phyloP scores from a whole-genome alignment of 495 filamentous ascomycete genomes.

The Bacidia rubella region DNA sequence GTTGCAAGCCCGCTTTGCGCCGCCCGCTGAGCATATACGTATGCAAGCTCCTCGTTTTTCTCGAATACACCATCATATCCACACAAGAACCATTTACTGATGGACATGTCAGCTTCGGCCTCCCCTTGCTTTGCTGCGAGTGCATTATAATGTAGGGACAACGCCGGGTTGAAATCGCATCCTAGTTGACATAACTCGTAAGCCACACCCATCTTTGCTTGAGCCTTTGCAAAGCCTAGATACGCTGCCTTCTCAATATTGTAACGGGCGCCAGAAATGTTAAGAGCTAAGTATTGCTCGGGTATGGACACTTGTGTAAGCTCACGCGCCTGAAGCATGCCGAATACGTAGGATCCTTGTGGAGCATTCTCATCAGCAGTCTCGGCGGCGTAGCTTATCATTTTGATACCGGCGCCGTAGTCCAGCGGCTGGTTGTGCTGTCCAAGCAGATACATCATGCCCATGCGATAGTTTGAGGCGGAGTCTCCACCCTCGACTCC shows the following conservation, averaged over 20 bases:
- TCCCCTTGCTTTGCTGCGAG: slow-evolving; percentile 82
- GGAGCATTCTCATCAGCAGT: slow-evolving; percentile 94
- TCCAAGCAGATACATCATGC: slow-evolving; percentile 94
- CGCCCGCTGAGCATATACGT: slow-evolving; percentile 76
- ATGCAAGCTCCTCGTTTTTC: slow-evolving; percentile 91
- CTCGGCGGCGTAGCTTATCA: slow-evolving; percentile 70
- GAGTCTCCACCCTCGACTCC: slow-evolving; percentile 72
- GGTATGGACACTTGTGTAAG: slow-evolving; percentile 78
- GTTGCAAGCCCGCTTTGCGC: slow-evolving; percentile 69
- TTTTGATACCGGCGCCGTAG: slow-evolving; percentile 58
- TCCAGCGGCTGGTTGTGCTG: slow-evolving; percentile 83
- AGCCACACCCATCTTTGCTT: slow-evolving; percentile 92
- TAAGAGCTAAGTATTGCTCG: slow-evolving; percentile 55
- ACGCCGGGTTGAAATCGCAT: slow-evolving; percentile 85
- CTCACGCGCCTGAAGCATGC: slow-evolving; percentile 85
- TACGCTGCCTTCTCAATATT: slow-evolving; percentile 97
- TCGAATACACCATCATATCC: slow-evolving; percentile 82
- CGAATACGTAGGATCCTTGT: slow-evolving; percentile 92
- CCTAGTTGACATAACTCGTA: slow-evolving; percentile 89
- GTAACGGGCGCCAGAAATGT: slow-evolving; percentile 59
- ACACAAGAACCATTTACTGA: slow-evolving; percentile 97
- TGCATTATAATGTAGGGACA: slow-evolving; percentile 92
- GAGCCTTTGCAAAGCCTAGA: slow-evolving; percentile 90
- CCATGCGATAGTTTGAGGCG: slow-evolving; percentile 85
- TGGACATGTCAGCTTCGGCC: slow-evolving; percentile 84